Percentiles rank a stretch among this genome's conserved stretches.
Evolutionary conservation across 495 filamentous ascomycete genomes (phyloP).

Genomic region (Penicillium cataractarum): DNA sequence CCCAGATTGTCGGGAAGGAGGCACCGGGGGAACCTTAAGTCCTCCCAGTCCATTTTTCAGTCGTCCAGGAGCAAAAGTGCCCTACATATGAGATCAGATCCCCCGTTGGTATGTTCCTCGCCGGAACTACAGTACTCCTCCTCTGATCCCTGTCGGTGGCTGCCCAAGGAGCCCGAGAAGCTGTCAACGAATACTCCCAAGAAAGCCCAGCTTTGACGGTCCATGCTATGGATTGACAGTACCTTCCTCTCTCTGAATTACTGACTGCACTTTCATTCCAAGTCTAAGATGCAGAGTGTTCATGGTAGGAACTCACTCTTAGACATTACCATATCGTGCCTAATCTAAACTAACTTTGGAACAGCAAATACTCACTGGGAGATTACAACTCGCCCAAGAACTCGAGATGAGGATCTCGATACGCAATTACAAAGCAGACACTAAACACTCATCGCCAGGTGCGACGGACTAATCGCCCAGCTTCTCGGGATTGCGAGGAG

Average conservation of each 20-base stretch:
- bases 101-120: not conserved
- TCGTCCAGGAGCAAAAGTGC: not conserved
- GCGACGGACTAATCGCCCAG: not conserved
- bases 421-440: not conserved
- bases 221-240: not conserved
- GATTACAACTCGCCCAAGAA: not conserved
- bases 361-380: not conserved
- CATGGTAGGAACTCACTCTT: not conserved
- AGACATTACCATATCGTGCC: not conserved
- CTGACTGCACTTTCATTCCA: not conserved
- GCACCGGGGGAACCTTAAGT: constrained; percentile 13
- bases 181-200: not conserved
- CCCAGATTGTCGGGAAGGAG: constrained; percentile 27
- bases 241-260: not conserved
- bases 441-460: not conserved
- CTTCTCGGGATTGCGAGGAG: not conserved
- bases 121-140: not conserved
- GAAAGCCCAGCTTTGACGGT: not conserved
- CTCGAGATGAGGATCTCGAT: not conserved
- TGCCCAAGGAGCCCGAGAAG: not conserved
- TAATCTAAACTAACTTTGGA: not conserved
- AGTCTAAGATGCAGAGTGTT: not conserved
- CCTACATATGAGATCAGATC: constrained; percentile 5
- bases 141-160: constrained; percentile 3
- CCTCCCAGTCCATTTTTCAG: not conserved